Evolutionary conservation across 768 basidiomycete species (phyloP).

Genomic region (Postia placenta): DNA sequence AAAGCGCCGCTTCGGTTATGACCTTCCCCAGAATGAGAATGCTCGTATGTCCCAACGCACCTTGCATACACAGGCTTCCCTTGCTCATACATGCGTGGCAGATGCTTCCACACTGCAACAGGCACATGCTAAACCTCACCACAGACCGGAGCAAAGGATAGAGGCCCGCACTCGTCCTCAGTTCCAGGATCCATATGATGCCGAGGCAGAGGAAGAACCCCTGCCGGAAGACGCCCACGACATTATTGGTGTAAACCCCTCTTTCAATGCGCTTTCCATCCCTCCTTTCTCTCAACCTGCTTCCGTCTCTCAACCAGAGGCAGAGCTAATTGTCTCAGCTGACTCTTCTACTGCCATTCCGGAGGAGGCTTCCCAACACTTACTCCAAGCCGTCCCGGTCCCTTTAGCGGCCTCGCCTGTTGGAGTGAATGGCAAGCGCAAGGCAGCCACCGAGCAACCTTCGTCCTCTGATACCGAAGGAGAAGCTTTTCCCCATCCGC

Average conservation of each 20-base stretch:
- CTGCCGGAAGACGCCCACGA: not conserved
- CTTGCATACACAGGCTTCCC: not conserved
- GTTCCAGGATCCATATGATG: not conserved
- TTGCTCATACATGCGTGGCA: not conserved
- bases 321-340: not conserved
- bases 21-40: not conserved
- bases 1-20: conserved; percentile 7
- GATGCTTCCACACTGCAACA: not conserved
- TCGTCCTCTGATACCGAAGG: not conserved
- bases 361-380: not conserved
- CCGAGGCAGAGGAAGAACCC: not conserved
- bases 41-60: not conserved
- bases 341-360: not conserved
- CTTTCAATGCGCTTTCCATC: no score
- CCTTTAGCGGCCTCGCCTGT: not conserved
- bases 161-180: not conserved
- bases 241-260: not conserved
- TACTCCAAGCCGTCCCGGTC: not conserved
- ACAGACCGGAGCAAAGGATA: not conserved
- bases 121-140: not conserved
- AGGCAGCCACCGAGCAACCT: not conserved
- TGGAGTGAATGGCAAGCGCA: not conserved
- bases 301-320: no score
- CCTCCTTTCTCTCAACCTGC: not conserved
- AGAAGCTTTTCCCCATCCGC: not conserved